A percentile compares a stretch with the other conserved stretches of the same genome.
Evolutionary conservation across 345 rosid genomes (phyloP).

Genomic region (Gossypium bickii): DNA sequence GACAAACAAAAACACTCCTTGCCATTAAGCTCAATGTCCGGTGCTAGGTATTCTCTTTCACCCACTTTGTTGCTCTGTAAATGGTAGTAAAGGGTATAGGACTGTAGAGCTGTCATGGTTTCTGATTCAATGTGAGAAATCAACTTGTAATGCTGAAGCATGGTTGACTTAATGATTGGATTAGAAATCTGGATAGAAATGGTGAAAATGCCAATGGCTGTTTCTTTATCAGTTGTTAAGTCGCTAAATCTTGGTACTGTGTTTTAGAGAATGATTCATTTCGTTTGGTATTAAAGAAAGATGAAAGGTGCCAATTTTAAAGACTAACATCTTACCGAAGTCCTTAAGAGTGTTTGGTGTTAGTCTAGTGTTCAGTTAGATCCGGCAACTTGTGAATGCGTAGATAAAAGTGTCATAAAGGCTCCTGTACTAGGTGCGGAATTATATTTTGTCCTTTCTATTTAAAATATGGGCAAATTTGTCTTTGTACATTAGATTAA

Average conservation of each 20-base stretch:
- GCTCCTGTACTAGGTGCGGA: too few species aligned
- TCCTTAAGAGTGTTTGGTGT: neutral
- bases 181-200: neutral
- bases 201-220: neutral
- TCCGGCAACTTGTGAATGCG: neutral
- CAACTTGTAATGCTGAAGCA: neutral
- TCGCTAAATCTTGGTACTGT: neutral
- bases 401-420: too few species aligned
- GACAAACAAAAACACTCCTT: neutral
- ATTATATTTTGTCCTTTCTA: too few species aligned
- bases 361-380: neutral
- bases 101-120: neutral
- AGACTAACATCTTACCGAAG: neutral
- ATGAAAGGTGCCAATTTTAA: neutral
- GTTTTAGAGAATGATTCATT: neutral
- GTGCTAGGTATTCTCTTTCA: slow-evolving; percentile 4
- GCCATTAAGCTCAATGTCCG: neutral
- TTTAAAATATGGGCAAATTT: too few species aligned
- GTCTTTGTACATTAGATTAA: too few species aligned
- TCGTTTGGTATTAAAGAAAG: neutral
- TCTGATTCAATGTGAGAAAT: neutral
- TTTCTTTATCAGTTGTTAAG: neutral
- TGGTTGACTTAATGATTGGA: neutral
- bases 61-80: neutral
- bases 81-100: slow-evolving; percentile 1